These are phyloP conservation scores for Amanita phalloides DNA, from an alignment of 768 basidiomycete species.

Conservation along the genomic window DNA sequence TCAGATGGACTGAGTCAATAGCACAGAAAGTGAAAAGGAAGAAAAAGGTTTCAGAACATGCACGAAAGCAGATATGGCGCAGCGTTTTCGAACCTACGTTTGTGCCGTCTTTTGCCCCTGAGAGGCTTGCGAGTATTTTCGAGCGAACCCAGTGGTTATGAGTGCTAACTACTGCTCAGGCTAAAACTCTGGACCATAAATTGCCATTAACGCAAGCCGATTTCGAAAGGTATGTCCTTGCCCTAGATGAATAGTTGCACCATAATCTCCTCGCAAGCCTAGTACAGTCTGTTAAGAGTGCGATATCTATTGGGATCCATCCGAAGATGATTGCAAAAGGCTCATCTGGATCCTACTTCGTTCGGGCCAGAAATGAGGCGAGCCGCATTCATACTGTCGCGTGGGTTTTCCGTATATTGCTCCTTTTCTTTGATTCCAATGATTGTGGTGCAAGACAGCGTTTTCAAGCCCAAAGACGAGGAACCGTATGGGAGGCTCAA, in stretches of 20 bases:
- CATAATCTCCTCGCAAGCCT: constrained; percentile 27
- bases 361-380: constrained; percentile 61
- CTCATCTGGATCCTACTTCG: constrained; percentile 87
- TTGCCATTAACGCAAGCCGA: constrained; percentile 64
- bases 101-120: constrained; percentile 18
- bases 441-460: constrained; percentile 26
- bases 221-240: constrained; percentile 52
- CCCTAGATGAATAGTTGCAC: not conserved
- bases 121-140: constrained; percentile 24
- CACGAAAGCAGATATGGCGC: constrained; percentile 65
- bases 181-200: constrained; percentile 76
- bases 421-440: not conserved
- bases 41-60: constrained; percentile 59
- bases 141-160: constrained; percentile 7
- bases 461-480: constrained; percentile 90
- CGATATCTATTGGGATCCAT: constrained; percentile 70
- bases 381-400: constrained; percentile 71
- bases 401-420: constrained; percentile 30
- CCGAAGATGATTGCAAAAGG: constrained; percentile 89
- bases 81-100: constrained; percentile 70
- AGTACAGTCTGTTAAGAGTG: constrained; percentile 52
- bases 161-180: constrained; percentile 20
- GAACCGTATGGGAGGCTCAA: constrained; percentile 85
- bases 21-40: constrained; percentile 78
- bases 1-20: constrained; percentile 79